These are phyloP conservation scores for Gossypium trilobum DNA, from an alignment of 441 rosid species.

Conservation along the genomic window DNA sequence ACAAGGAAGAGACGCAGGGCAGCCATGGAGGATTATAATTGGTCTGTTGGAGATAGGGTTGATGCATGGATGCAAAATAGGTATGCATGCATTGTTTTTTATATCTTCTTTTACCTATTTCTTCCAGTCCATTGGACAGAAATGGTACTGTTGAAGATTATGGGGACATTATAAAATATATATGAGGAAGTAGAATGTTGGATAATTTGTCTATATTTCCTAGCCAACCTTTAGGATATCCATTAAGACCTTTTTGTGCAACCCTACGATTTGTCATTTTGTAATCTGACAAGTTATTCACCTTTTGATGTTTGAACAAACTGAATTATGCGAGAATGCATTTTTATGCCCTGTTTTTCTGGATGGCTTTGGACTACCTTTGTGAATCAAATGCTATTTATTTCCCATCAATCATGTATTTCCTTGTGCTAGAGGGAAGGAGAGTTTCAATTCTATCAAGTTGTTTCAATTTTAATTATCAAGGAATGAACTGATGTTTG, in stretches of 20 bases:
- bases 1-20: slow-evolving; percentile 93
- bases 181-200: background rate
- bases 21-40: slow-evolving; percentile 57
- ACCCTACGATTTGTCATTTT: background rate
- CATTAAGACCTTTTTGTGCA: too few relatives aligned
- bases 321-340: background rate
- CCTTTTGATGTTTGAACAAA: background rate
- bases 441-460: background rate
- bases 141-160: background rate
- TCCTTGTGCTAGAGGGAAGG: background rate
- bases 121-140: background rate
- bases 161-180: background rate
- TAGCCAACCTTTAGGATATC: background rate
- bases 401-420: background rate
- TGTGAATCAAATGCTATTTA: background rate
- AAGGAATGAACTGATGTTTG: slow-evolving; percentile 2
- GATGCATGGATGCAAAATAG: slow-evolving; percentile 85
- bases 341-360: background rate
- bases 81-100: slow-evolving; percentile 28
- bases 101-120: slow-evolving; percentile 1
- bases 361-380: background rate
- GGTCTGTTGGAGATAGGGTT: slow-evolving; percentile 86
- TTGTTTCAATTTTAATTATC: background rate
- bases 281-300: too few relatives aligned
- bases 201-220: slow-evolving; percentile 1